These are phyloP conservation scores for Penicillium odoratum DNA, from an alignment of 495 filamentous ascomycete species.

Conservation along the genomic window DNA sequence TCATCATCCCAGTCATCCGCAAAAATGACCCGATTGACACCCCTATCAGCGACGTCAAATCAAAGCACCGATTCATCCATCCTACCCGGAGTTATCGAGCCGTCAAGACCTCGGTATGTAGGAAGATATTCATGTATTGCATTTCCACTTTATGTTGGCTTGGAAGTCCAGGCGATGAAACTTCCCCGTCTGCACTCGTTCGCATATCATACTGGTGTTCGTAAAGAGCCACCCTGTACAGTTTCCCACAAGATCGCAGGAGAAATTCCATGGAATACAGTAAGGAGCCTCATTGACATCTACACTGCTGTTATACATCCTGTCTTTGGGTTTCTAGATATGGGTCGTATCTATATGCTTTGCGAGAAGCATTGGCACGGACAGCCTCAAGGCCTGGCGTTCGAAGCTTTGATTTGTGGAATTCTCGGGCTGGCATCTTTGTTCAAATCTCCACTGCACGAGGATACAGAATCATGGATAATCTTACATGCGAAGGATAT, in stretches of 20 bases:
- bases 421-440: slow-evolving; percentile 35
- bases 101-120: slow-evolving; percentile 33
- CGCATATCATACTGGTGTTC: slow-evolving; percentile 43
- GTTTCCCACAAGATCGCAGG: slow-evolving; percentile 18
- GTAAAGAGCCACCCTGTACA: slow-evolving; percentile 25
- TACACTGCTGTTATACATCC: slow-evolving; percentile 40
- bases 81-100: slow-evolving; percentile 21
- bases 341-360: slow-evolving; percentile 18
- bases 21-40: slow-evolving; percentile 10
- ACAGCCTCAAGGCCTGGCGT: slow-evolving; percentile 22
- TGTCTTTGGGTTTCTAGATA: slow-evolving; percentile 43
- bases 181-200: slow-evolving; percentile 47
- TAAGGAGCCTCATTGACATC: slow-evolving; percentile 26
- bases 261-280: slow-evolving; percentile 26
- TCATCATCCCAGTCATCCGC: not conserved
- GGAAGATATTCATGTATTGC: slow-evolving; percentile 44
- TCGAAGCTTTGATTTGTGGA: slow-evolving; percentile 37
- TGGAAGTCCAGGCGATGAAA: slow-evolving; percentile 37
- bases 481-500: slow-evolving; percentile 34
- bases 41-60: not conserved
- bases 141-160: slow-evolving; percentile 41
- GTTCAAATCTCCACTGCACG: slow-evolving; percentile 26
- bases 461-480: slow-evolving; percentile 28
- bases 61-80: slow-evolving; percentile 14
- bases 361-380: slow-evolving; percentile 30